phyloP scores from a whole-genome alignment of 352 stramenopile species.

The Pythium aquatile region DNA sequence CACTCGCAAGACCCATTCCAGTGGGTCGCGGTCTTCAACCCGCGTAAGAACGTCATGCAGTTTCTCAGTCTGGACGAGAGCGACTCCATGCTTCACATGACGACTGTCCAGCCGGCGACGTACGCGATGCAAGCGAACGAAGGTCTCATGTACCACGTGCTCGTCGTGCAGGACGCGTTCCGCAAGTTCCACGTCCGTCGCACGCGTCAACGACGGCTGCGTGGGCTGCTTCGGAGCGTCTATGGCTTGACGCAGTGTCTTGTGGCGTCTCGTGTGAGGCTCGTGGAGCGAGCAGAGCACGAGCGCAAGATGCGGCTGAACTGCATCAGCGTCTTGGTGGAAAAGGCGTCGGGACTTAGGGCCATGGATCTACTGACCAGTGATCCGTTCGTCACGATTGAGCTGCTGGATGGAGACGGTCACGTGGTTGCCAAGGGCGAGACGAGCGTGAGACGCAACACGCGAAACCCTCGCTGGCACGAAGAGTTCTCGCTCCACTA shows the following conservation, averaged over 20 bases:
- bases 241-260: slow-evolving; percentile 31
- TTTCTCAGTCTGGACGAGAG: slow-evolving; percentile 42
- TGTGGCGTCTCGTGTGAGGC: slow-evolving; percentile 25
- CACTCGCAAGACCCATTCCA: slow-evolving; percentile 37
- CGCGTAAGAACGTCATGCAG: slow-evolving; percentile 49
- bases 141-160: slow-evolving; percentile 58
- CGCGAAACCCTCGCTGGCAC: slow-evolving; percentile 65
- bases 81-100: slow-evolving; percentile 14
- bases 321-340: slow-evolving; percentile 55
- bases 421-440: slow-evolving; percentile 39
- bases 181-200: slow-evolving; percentile 32
- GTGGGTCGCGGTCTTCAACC: slow-evolving; percentile 63
- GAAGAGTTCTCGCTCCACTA: slow-evolving; percentile 70
- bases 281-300: slow-evolving; percentile 27
- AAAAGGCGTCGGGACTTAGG: slow-evolving; percentile 46
- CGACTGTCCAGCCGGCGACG: slow-evolving; percentile 26
- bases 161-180: slow-evolving; percentile 69
- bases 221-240: slow-evolving; percentile 35
- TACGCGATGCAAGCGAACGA: slow-evolving; percentile 61
- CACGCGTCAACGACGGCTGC: slow-evolving; percentile 25
- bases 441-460: slow-evolving; percentile 52
- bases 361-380: slow-evolving; percentile 56
- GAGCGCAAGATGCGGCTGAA: slow-evolving; percentile 43
- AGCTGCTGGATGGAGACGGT: slow-evolving; percentile 27
- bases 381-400: slow-evolving; percentile 58